Evolutionary conservation across 495 filamentous ascomycete genomes (phyloP).

Genomic region (Chaetomium cochliodes): DNA sequence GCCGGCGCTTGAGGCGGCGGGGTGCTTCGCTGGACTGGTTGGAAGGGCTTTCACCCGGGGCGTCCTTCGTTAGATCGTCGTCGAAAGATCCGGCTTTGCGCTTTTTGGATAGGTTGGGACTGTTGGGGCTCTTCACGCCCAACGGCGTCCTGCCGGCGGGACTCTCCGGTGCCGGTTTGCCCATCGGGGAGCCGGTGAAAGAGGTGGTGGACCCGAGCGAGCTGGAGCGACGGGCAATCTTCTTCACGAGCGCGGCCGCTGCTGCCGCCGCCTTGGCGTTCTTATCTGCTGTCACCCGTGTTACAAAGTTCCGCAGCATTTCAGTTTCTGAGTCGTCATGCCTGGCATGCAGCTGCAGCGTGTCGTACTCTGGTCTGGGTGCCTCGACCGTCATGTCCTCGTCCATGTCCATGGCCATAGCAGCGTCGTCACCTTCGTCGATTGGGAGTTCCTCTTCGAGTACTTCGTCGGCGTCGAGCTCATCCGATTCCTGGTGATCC

Average conservation of each 20-base stretch:
- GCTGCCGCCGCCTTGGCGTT: conserved; percentile 38
- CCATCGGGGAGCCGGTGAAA: conserved; percentile 34
- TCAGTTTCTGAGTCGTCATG: conserved; percentile 46
- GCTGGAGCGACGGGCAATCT: conserved; percentile 27
- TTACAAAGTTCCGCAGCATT: conserved; percentile 48
- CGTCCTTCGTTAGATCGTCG: conserved; percentile 20
- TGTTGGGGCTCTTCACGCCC: conserved; percentile 42
- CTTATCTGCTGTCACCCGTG: conserved; percentile 48
- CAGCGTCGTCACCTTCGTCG: conserved; percentile 19
- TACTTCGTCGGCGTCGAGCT: conserved; percentile 25
- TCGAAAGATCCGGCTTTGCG: conserved; percentile 33
- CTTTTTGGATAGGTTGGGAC: conserved; percentile 39
- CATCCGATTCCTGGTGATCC: conserved; percentile 10
- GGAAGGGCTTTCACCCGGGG: conserved; percentile 7
- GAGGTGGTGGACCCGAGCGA: conserved; percentile 29
- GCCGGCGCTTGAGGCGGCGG: conserved; percentile 32
- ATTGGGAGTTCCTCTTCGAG: conserved; percentile 26
- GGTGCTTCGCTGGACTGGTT: conserved; percentile 22
- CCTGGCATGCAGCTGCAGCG: conserved; percentile 26
- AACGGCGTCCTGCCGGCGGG: conserved; percentile 38
- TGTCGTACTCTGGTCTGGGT: conserved; percentile 26
- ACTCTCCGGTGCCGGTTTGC: conserved; percentile 31
- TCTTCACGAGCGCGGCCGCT: conserved; percentile 26
- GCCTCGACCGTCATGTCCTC: conserved; percentile 27
- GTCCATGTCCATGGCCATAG: conserved; percentile 21